Base-by-base conservation (phyloP, 1,139 yeast genomes). In the Saccharomyces hybrid region DNA sequence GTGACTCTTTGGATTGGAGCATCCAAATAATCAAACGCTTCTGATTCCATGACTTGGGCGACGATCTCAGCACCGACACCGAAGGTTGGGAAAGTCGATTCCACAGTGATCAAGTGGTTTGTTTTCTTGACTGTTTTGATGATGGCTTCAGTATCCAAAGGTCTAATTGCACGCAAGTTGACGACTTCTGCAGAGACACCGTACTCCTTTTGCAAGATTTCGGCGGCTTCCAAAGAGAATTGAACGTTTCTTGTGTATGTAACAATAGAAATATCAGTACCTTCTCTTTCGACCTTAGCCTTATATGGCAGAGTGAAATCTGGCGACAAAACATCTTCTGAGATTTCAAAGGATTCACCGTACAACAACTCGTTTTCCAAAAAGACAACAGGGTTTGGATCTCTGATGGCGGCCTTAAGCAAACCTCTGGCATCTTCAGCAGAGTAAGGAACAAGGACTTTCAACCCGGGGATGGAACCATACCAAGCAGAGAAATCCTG, bases 1-100 rank as follows among this genome's bases (percentile, higher is more conserved):
- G 99, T 95, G 68, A 91, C 95, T 81, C 99, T 89, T 77, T 87
- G 96, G 64, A 93, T 93, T 64, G 99, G 99, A 60, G 99, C 96
- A 75, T 95, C 99, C 73, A 95, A 83, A 82, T 90, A 88, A 76
- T 95, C 99, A 66, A 93, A 93, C 55, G 96, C 98, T 75, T 91
- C 98, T 54, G 96, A 84, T 78, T 95, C 99, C 97, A 93, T 90
- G 70, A 95, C 81, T 76, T 90, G 96, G 60, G 98, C 99, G 71
- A 93, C 84, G 68, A 95, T 88, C 80, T 95, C 99, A 54, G 98
- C 88, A 68, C 99, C 99, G 64, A 95, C 95, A 76, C 99, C 98
- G 70, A 89, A 93, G 56, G 90, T 95, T 65, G 99, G 99, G 95
- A 84, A 95, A 57, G 96, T 97, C 54, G 96, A 85, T 78, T 95